Conservation (phyloP, 202 grass and related monocot species). For the Panicum hallii region DNA sequence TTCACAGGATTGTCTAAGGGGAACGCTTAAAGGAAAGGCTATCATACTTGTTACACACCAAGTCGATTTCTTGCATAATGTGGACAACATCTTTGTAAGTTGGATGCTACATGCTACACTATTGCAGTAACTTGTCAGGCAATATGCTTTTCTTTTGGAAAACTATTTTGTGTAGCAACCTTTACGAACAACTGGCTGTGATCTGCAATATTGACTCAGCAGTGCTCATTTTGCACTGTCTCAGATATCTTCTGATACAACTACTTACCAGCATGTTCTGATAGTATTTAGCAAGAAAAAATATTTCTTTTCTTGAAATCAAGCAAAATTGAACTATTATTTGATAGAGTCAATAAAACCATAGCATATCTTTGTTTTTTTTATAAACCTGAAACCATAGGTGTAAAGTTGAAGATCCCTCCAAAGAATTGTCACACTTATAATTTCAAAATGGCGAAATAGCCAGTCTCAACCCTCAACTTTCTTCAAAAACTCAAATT, state of each 20-base stretch:
- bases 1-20: conserved; percentile 62
- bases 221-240: neutral
- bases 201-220: neutral
- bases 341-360: neutral
- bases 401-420: neutral
- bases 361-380: neutral
- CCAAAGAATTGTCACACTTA: neutral
- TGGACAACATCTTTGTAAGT: conserved; percentile 77
- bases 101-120: neutral
- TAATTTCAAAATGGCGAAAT: neutral
- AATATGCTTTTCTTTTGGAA: neutral
- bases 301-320: neutral
- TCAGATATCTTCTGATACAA: neutral
- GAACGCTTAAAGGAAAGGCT: conserved; percentile 59
- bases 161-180: neutral
- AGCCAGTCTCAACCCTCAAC: no score
- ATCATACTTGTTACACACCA: conserved; percentile 79
- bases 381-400: neutral
- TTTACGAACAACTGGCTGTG: neutral
- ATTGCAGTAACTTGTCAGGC: neutral
- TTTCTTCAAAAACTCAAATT: no score
- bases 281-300: neutral
- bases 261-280: conserved; percentile 4
- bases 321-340: conserved; percentile 20
- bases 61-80: conserved; percentile 78